A percentile compares a stretch with the other conserved stretches of the same genome.
Evolutionary conservation across 306 rosid species (phyloP).

Genomic region (Vicia faba): DNA sequence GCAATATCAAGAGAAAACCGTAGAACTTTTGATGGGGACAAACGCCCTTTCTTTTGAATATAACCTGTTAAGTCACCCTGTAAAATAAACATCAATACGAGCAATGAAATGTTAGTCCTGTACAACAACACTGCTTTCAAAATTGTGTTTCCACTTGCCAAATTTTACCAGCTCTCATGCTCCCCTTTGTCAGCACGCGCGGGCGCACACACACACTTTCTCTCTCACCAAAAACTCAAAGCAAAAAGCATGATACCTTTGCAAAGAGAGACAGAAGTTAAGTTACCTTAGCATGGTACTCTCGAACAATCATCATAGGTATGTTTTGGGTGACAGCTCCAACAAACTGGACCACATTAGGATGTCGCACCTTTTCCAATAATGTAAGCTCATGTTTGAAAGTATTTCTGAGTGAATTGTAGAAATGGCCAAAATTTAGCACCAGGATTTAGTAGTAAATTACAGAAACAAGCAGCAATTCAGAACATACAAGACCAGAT

Average conservation of each 20-base stretch:
- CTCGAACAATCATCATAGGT: constrained; percentile 99
- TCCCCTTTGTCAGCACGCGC: neutral
- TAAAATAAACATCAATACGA: constrained; percentile 37
- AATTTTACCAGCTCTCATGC: constrained; percentile 18
- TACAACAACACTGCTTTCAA: constrained; percentile 15
- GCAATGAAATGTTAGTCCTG: constrained; percentile 38
- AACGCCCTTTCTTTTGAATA: constrained; percentile 90
- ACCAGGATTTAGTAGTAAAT: constrained; percentile 30
- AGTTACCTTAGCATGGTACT: constrained; percentile 87
- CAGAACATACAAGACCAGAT: constrained; percentile 26
- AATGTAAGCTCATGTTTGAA: constrained; percentile 89
- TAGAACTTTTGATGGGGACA: constrained; percentile 83
- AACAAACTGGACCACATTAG: constrained; percentile 95
- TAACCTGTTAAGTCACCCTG: constrained; percentile 92
- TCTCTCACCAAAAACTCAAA: constrained; percentile 4
- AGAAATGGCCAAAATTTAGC: constrained; percentile 28
- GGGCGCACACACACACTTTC: neutral
- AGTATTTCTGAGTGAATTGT: constrained; percentile 58
- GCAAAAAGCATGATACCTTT: neutral
- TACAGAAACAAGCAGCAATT: constrained; percentile 25
- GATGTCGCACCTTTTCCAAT: constrained; percentile 97
- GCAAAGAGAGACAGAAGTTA: constrained; percentile 32
- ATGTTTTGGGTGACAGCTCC: constrained; percentile 98
- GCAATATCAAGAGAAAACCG: constrained; percentile 90
- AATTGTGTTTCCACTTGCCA: constrained; percentile 16